phyloP scores from a whole-genome alignment of 2,329 filamentous ascomycete genomes.

The Aspergillus intermedius region DNA sequence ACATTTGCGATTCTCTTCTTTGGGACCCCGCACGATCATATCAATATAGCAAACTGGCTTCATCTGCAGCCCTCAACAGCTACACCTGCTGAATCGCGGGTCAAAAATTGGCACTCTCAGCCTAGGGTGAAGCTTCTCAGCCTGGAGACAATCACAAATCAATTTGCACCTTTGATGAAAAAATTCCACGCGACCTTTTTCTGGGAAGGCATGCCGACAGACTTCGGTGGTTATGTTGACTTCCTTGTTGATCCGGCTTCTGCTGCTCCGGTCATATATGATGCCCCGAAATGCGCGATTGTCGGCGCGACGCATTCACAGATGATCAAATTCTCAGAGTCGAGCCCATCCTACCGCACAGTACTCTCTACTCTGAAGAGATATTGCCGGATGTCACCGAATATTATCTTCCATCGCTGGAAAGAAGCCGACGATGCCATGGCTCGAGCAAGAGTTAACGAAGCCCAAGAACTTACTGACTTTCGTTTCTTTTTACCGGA shows the following conservation, averaged over 20 bases:
- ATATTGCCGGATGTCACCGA: not conserved
- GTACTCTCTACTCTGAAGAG: constrained; percentile 1
- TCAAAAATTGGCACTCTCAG: not conserved
- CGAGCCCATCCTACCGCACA: not conserved
- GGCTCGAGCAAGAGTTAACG: not conserved
- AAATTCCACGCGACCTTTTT: constrained; percentile 30
- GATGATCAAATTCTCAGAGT: not conserved
- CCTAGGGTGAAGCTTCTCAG: not conserved
- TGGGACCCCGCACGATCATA: constrained; percentile 31
- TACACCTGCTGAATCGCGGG: not conserved
- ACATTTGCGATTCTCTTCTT: constrained; percentile 34
- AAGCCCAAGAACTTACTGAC: not conserved
- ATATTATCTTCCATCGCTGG: not conserved
- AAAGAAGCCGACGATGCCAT: not conserved
- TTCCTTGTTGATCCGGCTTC: constrained; percentile 16
- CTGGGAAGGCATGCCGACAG: constrained; percentile 31
- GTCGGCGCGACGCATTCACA: constrained; percentile 2
- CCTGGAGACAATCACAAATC: constrained; percentile 29
- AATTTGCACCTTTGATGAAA: constrained; percentile 30
- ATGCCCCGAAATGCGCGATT: constrained; percentile 3
- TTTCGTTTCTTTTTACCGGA: constrained; percentile 1
- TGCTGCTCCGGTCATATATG: constrained; percentile 11
- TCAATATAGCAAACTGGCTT: constrained; percentile 20
- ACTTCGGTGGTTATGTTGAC: constrained; percentile 18
- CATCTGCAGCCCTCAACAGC: constrained; percentile 17